phyloP scores from a whole-genome alignment of 768 basidiomycete genomes.

The Mycena alexandri region DNA sequence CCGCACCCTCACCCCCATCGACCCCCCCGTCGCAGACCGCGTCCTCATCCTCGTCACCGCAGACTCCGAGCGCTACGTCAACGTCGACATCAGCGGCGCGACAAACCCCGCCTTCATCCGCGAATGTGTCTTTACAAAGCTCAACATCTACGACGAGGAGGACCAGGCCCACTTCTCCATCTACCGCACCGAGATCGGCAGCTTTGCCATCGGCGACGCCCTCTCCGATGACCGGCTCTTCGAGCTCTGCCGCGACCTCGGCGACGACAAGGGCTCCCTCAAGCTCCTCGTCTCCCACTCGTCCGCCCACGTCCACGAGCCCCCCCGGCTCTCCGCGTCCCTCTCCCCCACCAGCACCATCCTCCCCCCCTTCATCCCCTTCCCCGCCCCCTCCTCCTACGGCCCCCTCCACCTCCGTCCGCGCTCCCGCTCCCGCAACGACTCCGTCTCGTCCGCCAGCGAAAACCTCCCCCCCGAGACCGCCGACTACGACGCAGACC shows the following conservation, averaged over 20 bases:
- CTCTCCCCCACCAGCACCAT: conserved; percentile 59
- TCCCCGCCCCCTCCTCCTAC: conserved; percentile 39
- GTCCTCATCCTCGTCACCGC: conserved; percentile 77
- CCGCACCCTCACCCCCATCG: conserved; percentile 55
- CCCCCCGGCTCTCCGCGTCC: conserved; percentile 48
- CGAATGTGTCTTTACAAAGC: conserved; percentile 85
- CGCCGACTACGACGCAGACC: conserved; percentile 81
- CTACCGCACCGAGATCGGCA: conserved; percentile 90
- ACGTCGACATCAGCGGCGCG: conserved; percentile 79
- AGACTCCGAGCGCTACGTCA: conserved; percentile 81
- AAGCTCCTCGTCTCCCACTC: conserved; percentile 86
- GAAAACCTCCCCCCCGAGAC: conserved; percentile 67
- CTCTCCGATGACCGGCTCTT: conserved; percentile 79
- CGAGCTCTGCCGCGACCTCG: conserved; percentile 76
- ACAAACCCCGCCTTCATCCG: conserved; percentile 77
- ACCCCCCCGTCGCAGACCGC: conserved; percentile 49
- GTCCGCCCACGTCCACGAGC: conserved; percentile 71
- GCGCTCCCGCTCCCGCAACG: conserved; percentile 70
- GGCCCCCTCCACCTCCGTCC: conserved; percentile 65
- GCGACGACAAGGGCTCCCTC: conserved; percentile 83
- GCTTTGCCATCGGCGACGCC: conserved; percentile 79
- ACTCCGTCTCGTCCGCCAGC: conserved; percentile 79
- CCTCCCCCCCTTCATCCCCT: conserved; percentile 61
- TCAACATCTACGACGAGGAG: conserved; percentile 88
- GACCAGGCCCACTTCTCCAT: conserved; percentile 79